Evolutionary conservation across 192 early-diverging fungal genomes (phyloP).

Genomic region (Umbelopsis vinacea): DNA sequence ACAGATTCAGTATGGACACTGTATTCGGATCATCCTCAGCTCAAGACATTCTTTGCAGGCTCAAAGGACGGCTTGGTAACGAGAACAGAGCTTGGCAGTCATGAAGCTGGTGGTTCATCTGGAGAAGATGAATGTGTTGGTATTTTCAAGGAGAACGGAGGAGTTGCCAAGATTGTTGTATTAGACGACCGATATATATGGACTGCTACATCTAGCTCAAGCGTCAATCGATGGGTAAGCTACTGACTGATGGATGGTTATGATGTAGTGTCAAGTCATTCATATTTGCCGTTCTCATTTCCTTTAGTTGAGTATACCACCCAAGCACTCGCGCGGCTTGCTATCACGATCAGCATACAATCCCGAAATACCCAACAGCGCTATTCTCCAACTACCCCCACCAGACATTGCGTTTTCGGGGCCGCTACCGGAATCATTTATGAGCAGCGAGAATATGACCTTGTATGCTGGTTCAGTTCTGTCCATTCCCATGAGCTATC

Average conservation of each 20-base stretch:
- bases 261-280: not conserved
- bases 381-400: slow-evolving; percentile 51
- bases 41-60: slow-evolving; percentile 92
- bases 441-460: slow-evolving; percentile 38
- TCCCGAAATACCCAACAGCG: slow-evolving; percentile 47
- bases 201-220: slow-evolving; percentile 88
- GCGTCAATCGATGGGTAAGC: slow-evolving; percentile 83
- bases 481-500: slow-evolving; percentile 44
- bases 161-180: slow-evolving; percentile 78
- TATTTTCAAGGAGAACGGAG: slow-evolving; percentile 82
- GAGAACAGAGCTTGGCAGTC: slow-evolving; percentile 70
- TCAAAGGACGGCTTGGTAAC: slow-evolving; percentile 91
- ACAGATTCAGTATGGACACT: slow-evolving; percentile 92
- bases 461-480: slow-evolving; percentile 45
- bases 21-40: slow-evolving; percentile 79
- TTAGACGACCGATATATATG: slow-evolving; percentile 86
- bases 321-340: slow-evolving; percentile 46
- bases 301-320: slow-evolving; percentile 68
- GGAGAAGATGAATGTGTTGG: slow-evolving; percentile 80
- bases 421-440: slow-evolving; percentile 43
- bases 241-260: not conserved
- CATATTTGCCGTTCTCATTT: not conserved
- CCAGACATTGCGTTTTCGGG: slow-evolving; percentile 41
- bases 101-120: slow-evolving; percentile 47
- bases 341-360: slow-evolving; percentile 36